phyloP scores from a whole-genome alignment of 768 basidiomycete species.

The Tylopilus balloui region DNA sequence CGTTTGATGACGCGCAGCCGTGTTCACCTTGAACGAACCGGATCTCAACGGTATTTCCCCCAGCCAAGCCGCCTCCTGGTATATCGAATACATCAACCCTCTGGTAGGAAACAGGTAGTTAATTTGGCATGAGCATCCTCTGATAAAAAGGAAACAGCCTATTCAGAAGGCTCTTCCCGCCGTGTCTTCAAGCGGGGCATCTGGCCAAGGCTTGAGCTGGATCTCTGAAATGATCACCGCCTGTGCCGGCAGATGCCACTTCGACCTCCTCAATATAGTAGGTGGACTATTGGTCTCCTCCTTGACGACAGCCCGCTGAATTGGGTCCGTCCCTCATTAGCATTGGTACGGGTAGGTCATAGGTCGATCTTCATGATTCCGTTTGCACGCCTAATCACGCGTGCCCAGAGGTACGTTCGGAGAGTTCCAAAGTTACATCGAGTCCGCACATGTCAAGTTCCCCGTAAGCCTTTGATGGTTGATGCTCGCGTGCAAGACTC shows the following conservation, averaged over 20 bases:
- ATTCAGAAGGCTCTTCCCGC: conserved; percentile 39
- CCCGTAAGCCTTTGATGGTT: conserved; percentile 17
- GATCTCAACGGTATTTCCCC: conserved; percentile 31
- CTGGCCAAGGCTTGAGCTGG: conserved; percentile 36
- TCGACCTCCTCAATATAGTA: conserved; percentile 35
- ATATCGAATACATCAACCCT: conserved; percentile 35
- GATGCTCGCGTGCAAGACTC: background rate
- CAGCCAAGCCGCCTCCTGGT: conserved; percentile 33
- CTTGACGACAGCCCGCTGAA: background rate
- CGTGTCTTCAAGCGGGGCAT: conserved; percentile 29
- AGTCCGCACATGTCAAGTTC: conserved; percentile 26
- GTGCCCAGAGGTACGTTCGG: conserved; percentile 22
- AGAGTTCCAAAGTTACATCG: conserved; percentile 27
- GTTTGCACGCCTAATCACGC: background rate
- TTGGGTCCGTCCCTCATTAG: background rate
- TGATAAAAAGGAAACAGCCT: conserved; percentile 15
- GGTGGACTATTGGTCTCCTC: background rate
- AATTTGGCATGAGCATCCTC: background rate
- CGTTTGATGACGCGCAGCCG: conserved; percentile 14
- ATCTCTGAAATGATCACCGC: conserved; percentile 32
- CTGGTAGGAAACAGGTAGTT: conserved; percentile 21
- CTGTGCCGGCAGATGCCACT: conserved; percentile 34
- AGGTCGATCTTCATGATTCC: background rate
- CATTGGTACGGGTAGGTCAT: conserved; percentile 30
- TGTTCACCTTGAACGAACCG: conserved; percentile 37